phyloP scores from a whole-genome alignment of 352 stramenopile genomes.

The Phytophthora podocarpi region DNA sequence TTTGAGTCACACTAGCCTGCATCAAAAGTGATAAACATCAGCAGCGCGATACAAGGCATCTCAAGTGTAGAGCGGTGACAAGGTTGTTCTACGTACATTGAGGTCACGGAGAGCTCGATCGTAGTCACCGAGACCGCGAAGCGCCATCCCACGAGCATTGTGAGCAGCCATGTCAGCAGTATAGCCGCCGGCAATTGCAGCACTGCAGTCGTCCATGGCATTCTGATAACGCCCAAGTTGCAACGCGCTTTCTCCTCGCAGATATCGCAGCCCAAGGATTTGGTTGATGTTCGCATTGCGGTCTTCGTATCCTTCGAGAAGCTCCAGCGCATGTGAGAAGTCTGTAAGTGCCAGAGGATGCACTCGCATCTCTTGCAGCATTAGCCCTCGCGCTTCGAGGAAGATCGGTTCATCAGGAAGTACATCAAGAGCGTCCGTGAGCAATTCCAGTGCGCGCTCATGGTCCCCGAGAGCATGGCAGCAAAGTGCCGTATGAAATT shows the following conservation, averaged over 20 bases:
- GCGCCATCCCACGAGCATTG: slow-evolving; percentile 64
- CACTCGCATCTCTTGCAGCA: slow-evolving; percentile 61
- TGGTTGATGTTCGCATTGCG: slow-evolving; percentile 14
- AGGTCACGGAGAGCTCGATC: slow-evolving; percentile 61
- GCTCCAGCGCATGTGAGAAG: slow-evolving; percentile 44
- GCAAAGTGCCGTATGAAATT: slow-evolving; percentile 70
- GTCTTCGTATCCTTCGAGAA: slow-evolving; percentile 30
- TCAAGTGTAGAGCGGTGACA: not conserved
- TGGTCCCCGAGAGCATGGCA: slow-evolving; percentile 52
- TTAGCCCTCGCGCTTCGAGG: slow-evolving; percentile 54
- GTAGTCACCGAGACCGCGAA: slow-evolving; percentile 61
- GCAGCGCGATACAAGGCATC: too few relatives aligned
- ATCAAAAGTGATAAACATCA: not conserved
- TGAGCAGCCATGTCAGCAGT: slow-evolving; percentile 46
- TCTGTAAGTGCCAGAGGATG: slow-evolving; percentile 62
- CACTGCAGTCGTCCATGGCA: slow-evolving; percentile 52
- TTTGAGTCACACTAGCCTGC: slow-evolving; percentile 46
- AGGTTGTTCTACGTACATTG: slow-evolving; percentile 37
- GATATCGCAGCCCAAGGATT: slow-evolving; percentile 38
- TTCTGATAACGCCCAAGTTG: slow-evolving; percentile 49
- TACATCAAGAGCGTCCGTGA: slow-evolving; percentile 60
- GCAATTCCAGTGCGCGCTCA: slow-evolving; percentile 49
- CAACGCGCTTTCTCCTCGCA: slow-evolving; percentile 54
- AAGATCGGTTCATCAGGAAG: slow-evolving; percentile 65
- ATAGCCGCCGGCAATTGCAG: slow-evolving; percentile 28